Percentiles rank a stretch among this genome's conserved stretches.
phyloP scores from a whole-genome alignment of 1,139 yeast species.

The Taiozyma onychis region DNA sequence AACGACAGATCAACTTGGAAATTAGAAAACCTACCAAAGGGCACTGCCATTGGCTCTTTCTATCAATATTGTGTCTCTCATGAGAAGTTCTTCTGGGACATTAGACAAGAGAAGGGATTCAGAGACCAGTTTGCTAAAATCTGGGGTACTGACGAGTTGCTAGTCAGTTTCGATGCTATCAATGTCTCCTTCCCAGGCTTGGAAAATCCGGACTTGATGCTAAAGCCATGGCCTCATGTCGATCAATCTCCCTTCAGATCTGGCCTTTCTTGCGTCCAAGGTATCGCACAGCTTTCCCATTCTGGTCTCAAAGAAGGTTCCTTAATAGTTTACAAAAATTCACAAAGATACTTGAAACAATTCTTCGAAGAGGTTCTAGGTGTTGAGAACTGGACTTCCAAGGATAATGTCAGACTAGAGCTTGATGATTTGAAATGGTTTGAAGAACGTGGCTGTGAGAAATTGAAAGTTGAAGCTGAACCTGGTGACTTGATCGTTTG shows the following conservation, averaged over 20 bases:
- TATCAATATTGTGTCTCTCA: slow-evolving; percentile 18
- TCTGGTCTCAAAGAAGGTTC: slow-evolving; percentile 20
- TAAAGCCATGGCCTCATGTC: slow-evolving; percentile 24
- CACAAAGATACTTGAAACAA: slow-evolving; percentile 16
- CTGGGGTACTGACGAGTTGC: slow-evolving; percentile 24
- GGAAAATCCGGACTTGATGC: neutral
- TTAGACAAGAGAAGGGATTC: slow-evolving; percentile 22
- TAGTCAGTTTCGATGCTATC: slow-evolving; percentile 25
- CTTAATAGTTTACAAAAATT: slow-evolving; percentile 13
- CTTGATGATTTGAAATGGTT: slow-evolving; percentile 23
- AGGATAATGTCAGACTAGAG: slow-evolving; percentile 13
- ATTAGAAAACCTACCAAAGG: slow-evolving; percentile 22
- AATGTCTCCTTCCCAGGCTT: slow-evolving; percentile 22
- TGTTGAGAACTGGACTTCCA: slow-evolving; percentile 15
- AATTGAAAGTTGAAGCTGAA: slow-evolving; percentile 20
- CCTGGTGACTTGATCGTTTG: slow-evolving; percentile 27
- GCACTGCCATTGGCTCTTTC: slow-evolving; percentile 12
- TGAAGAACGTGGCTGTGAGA: slow-evolving; percentile 16
- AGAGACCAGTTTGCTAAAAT: slow-evolving; percentile 19
- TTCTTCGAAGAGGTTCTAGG: slow-evolving; percentile 15
- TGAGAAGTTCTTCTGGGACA: slow-evolving; percentile 26
- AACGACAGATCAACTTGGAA: slow-evolving; percentile 24
- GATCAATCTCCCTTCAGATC: slow-evolving; percentile 23
- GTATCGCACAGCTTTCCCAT: slow-evolving; percentile 13
- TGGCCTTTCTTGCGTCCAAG: slow-evolving; percentile 17